Evolutionary conservation across 805 yeast species (phyloP), one percentile per base, ranked within the genome.

Genomic region (Kodamaea nitidulidarum): DNA sequence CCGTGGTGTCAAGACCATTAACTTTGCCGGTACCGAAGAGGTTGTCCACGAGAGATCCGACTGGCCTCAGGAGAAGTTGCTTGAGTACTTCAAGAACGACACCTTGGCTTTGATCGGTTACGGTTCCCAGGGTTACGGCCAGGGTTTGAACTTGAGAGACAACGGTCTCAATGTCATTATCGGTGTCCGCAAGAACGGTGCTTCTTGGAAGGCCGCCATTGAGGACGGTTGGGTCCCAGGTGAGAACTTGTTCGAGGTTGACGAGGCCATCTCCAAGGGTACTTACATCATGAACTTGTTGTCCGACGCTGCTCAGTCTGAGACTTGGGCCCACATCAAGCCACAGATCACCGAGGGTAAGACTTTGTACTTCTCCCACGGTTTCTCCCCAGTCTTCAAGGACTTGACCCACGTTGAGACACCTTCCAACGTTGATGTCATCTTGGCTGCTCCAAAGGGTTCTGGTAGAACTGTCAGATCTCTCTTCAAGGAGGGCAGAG

Each of bases 141-240:
- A 93, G 78, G 98, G 97, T 73, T 81, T 93, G 59, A 93, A 93
- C 88, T 76, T 95, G 76, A 87, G 98, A 76, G 98, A 93, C 80
- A 91, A 93, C 63, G 98, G 98, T 71, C 71, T 93, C 63, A 91
- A 91, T 70, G 98, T 91, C 57, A 86, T 93, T 67, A 77, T 93
- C 56, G 98, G 98, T 81, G 98, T 93, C 60, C 82, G 98, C 74
- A 88, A 93, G 80, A 72, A 87, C 65, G 98, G 98, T 78, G 93
- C 96, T 53, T 93, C 98, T 43, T 93, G 98, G 98, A 91, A 91
- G 77, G 95, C 96, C 56, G 98, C 98, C 63, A 74, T 88, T 58
- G 98, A 93, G 74, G 98, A 93, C 70, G 98, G 98, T 60, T 93
- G 98, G 98, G 96, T 93, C 56, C 96, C 97, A 70, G 98, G 98